Evolutionary conservation across 1,284 basidiomycete genomes (phyloP).

Genomic region (Polyporus tsugae): DNA sequence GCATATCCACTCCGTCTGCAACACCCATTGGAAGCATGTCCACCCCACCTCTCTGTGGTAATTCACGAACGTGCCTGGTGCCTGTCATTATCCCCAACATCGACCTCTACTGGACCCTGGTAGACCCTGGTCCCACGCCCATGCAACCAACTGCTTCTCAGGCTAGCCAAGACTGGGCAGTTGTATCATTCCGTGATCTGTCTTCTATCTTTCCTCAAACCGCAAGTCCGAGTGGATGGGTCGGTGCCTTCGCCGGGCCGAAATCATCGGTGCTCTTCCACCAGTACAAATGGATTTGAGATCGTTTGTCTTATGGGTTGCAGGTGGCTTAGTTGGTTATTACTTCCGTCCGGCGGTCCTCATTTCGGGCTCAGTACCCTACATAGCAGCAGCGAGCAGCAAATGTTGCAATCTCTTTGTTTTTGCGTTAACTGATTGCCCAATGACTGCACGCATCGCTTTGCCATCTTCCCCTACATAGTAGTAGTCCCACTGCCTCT

Average conservation of each 20-base stretch:
- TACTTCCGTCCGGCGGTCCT: slow-evolving; percentile 67
- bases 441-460: too few species aligned
- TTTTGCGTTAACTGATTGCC: too few species aligned
- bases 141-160: background rate
- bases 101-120: background rate
- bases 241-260: background rate
- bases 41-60: too few species aligned
- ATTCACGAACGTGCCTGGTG: slow-evolving; percentile 23
- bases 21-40: background rate
- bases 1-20: background rate
- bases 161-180: slow-evolving; percentile 5
- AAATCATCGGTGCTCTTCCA: background rate
- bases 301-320: slow-evolving; percentile 20
- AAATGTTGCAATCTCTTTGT: too few species aligned
- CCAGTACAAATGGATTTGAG: background rate
- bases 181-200: slow-evolving; percentile 2
- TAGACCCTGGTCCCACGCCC: background rate
- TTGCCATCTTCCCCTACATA: too few species aligned
- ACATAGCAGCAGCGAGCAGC: too few species aligned
- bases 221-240: background rate
- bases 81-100: slow-evolving; percentile 18
- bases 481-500: too few species aligned
- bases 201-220: slow-evolving; percentile 1
- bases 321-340: slow-evolving; percentile 81
- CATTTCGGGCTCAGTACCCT: background rate